These are phyloP conservation scores for Atalantia buxifolia DNA, from an alignment of 345 rosid species.

Conservation along the genomic window DNA sequence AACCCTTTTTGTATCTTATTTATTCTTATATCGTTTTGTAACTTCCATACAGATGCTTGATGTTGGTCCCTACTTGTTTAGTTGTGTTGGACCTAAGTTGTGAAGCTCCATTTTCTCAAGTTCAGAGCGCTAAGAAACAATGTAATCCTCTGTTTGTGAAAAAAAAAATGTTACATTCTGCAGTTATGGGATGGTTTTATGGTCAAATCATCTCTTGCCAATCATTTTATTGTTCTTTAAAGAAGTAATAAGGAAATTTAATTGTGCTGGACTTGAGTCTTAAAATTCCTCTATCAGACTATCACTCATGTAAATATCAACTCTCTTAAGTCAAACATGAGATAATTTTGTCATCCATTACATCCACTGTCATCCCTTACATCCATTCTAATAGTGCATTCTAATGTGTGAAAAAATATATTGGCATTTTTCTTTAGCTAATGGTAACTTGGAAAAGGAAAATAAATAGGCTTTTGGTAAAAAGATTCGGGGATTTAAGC, in stretches of 20 bases:
- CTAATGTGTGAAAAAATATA: too few species aligned
- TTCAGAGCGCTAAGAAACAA: neutral
- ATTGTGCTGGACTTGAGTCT: neutral
- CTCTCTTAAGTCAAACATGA: too few species aligned
- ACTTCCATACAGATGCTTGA: neutral
- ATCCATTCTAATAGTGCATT: too few species aligned
- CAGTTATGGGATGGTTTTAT: neutral
- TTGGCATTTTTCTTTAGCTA: too few species aligned
- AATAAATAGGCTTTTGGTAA: too few species aligned
- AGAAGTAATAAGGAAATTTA: neutral
- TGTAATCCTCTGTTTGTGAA: neutral
- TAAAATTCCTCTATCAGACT: neutral
- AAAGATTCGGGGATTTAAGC: too few species aligned
- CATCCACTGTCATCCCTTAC: too few species aligned
- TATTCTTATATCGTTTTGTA: neutral
- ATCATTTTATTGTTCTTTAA: neutral
- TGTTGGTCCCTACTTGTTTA: neutral
- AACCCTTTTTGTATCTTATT: neutral
- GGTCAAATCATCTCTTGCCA: neutral
- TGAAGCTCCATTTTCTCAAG: neutral
- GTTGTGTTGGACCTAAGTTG: neutral
- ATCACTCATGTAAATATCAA: accelerated
- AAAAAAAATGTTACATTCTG: neutral
- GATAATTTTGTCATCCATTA: too few species aligned
- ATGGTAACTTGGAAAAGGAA: too few species aligned